Base-by-base conservation (phyloP, 2,329 filamentous ascomycete species). In the Lasiodiplodia gonubiensis region DNA sequence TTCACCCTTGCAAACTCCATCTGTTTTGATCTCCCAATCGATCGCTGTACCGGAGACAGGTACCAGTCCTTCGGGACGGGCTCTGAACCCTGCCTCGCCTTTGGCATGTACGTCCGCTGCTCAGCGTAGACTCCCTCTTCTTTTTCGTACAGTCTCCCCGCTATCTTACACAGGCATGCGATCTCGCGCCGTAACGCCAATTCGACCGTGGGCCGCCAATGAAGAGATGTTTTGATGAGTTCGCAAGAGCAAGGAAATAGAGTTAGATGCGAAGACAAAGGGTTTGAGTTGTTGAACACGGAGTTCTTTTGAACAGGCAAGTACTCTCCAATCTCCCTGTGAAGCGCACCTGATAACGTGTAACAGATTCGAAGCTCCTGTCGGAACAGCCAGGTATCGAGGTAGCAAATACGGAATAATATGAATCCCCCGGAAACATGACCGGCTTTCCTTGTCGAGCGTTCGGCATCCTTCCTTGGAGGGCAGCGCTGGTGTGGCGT, bases 321-420 rank as follows among this genome's bases (percentile, higher is more conserved):
- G 59, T 63, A 63, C 59, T 51, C 59, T 51, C 27, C 11, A 37
- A 21, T 18, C 37, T 16, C 14, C n/a, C 42, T 11, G 11, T 25
- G n/a, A 48, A 51, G 46, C n/a, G 59, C 59, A 63, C 35, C 30
- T 51, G 59, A 51, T 63, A 63, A 63, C 59, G 25, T 51, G 59
- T 63, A 14, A 37, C 59, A 63, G 59, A 51, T 33, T 2, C 59
- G 18, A 46, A n/a, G 4, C 21, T 14, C 46, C 57, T 51, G 18
- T 30, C 42, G n/a, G 46, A 51, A 25, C 42, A 21, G 46, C 59
- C 42, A 51, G 27, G 16, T 23, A 51, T 63, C 42, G 46, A 63
- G 59, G 46, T 63, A 63, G 59, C 59, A 49, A 63, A 63, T 51
- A 18, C 59, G 42, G 51, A 30, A 63, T 30, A 51, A 37, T 51